A percentile compares a stretch with the other conserved stretches of the same genome.
phyloP scores from a whole-genome alignment of 495 filamentous ascomycete species.

The Massariosphaeria phaeospora region DNA sequence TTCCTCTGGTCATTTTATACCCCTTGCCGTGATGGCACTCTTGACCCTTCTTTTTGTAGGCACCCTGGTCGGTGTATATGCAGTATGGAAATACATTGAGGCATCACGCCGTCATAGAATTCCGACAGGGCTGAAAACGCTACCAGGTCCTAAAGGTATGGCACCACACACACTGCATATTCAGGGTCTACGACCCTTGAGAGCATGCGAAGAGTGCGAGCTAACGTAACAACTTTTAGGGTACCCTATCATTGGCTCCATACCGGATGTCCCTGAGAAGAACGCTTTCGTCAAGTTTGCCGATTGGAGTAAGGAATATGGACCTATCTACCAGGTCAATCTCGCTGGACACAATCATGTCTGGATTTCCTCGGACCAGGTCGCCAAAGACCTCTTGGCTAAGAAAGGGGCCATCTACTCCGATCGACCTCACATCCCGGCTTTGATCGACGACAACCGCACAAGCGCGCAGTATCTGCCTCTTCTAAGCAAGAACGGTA shows the following conservation, averaged over 20 bases:
- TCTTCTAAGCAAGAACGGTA: slow-evolving; percentile 50
- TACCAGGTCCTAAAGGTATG: slow-evolving; percentile 41
- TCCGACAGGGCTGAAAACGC: slow-evolving; percentile 33
- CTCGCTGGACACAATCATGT: slow-evolving; percentile 55
- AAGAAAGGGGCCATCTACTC: slow-evolving; percentile 57
- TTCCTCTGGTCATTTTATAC: neutral
- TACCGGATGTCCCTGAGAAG: slow-evolving; percentile 53
- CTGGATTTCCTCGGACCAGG: slow-evolving; percentile 54
- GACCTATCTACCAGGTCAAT: slow-evolving; percentile 57
- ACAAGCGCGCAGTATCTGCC: slow-evolving; percentile 55
- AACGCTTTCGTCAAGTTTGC: slow-evolving; percentile 54
- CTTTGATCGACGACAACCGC: slow-evolving; percentile 48
- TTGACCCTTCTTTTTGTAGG: slow-evolving; percentile 21
- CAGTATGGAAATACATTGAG: slow-evolving; percentile 24
- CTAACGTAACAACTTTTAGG: slow-evolving; percentile 21
- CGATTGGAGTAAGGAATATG: slow-evolving; percentile 59
- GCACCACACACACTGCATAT: neutral
- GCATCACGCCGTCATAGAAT: slow-evolving; percentile 20
- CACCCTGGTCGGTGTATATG: slow-evolving; percentile 2
- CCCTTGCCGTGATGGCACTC: slow-evolving; percentile 24
- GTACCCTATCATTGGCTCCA: slow-evolving; percentile 51
- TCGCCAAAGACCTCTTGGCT: slow-evolving; percentile 58
- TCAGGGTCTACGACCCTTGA: neutral
- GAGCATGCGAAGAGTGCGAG: neutral
- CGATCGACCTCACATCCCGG: slow-evolving; percentile 50